Evolutionary conservation across 2,329 filamentous ascomycete genomes (phyloP), one percentile per base, ranked within the genome.

Genomic region (Aspergillus sojae): DNA sequence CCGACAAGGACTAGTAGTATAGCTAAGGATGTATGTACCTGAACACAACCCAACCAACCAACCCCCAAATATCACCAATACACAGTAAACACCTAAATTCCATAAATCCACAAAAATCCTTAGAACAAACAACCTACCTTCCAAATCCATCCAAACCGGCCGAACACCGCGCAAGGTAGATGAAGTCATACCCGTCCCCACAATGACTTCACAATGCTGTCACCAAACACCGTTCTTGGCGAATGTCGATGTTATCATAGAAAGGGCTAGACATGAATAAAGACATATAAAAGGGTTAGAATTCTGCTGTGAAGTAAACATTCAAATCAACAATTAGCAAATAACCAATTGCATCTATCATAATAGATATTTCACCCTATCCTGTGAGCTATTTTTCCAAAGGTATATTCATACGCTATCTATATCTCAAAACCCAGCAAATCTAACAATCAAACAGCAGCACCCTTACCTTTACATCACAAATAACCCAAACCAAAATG

Each of bases 181-280:
- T 75, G 72, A 75, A 71, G 68, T 75, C 73, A 75, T 74, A 36
- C n/a, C 23, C 41, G 59, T 43, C 58, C 41, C 68, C 67, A 69
- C 65, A 59, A 74, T 75, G 74, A 75, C 71, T 68, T 75, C 73
- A 75, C 63, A n/a, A 74, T 75, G 72, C 57, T 70, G 69, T 75
- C 73, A 75, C 41, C 36, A 45, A 34, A 48, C 23, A 23, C 16
- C 32, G 23, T 12, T 48, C 32, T 26, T 32, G 34, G 57, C 64
- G 19, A 10, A 4, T 19, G 19, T 43, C 46, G 21, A 62, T 58
- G 56, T 30, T 39, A 62, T 62, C 61, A 62, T 52, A 30, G 39
- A 62, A 50, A 4, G 12, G n/a, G 32, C 10, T 36, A 36, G 28
- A 50, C 39, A 21, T 11, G 45, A 39, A 41, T 19, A 52, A 23